A percentile compares a stretch with the other conserved stretches of the same genome.
These are phyloP conservation scores for Akanthomyces uredinophilus DNA, from an alignment of 2,329 filamentous ascomycete genomes.

Conservation along the genomic window DNA sequence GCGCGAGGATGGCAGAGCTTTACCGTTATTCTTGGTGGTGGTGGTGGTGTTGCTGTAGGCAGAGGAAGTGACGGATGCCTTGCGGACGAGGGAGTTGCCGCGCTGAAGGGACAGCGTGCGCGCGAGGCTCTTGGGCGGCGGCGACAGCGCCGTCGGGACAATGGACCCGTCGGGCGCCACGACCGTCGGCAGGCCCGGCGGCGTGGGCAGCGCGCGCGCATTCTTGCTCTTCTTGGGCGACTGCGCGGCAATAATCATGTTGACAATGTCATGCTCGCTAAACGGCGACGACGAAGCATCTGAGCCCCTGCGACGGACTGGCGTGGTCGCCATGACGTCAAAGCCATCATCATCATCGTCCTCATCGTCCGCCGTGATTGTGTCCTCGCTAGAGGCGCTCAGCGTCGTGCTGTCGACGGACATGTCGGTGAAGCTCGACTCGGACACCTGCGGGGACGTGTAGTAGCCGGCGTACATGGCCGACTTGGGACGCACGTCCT, in stretches of 20 bases:
- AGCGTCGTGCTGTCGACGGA: constrained; percentile 18
- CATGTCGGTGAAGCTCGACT: constrained; percentile 22
- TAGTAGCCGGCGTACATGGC: background rate
- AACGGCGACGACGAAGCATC: constrained; percentile 28
- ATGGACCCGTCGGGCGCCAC: constrained; percentile 24
- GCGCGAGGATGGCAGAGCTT: constrained; percentile 1
- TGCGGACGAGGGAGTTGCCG: background rate
- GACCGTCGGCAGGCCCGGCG: constrained; percentile 22
- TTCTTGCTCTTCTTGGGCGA: background rate
- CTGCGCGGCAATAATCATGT: constrained; percentile 24
- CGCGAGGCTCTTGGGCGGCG: constrained; percentile 19
- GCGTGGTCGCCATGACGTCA: constrained; percentile 15
- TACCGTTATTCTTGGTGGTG: background rate
- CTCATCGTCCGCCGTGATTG: background rate
- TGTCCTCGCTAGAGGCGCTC: background rate
- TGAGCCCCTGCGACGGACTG: background rate
- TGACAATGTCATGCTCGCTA: constrained; percentile 30
- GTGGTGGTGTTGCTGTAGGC: constrained; percentile 17
- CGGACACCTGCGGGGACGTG: constrained; percentile 15
- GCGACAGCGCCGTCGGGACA: constrained; percentile 26
- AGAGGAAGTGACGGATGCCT: constrained; percentile 21
- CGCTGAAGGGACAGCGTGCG: constrained; percentile 7
- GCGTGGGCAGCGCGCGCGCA: constrained; percentile 25
- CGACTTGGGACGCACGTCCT: constrained; percentile 19
- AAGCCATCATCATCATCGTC: background rate